Evolutionary conservation across 2,329 filamentous ascomycete genomes (phyloP), one percentile per base, ranked within the genome.

Genomic region (Verticillium zaregamsianum): DNA sequence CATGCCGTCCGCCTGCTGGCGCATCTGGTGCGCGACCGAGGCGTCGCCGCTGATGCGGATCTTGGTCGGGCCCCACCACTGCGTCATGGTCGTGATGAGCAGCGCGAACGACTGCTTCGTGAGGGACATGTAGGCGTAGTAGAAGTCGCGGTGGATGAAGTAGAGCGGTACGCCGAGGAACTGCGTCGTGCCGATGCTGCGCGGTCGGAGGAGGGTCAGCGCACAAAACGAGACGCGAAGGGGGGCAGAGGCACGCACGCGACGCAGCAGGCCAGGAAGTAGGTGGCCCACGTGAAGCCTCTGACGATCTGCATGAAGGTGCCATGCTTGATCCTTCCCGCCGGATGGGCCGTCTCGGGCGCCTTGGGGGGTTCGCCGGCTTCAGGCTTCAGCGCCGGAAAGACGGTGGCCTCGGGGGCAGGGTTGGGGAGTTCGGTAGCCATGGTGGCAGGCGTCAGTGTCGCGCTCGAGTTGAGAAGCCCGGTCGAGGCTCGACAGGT

Each of bases 31-130:
- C 8, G 87, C 83, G 66, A 96, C 90, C 32, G 89, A 92, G 59
- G 85, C 86, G 75, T 96, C 92, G 52, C 92, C 92, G 72, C 91
- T 95, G 69, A 96, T 90, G 60, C 91, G 84, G 61, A 96, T 89
- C 5, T 87, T 84, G 0, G 91, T 95, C 3, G 92, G 91, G n/a
- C 90, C 89, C 89, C 91, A 96, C 81, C 91, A 91, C 70, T 94
- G 87, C 15, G 91, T 96, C 80, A 94, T 87, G 55, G 89, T 90
- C 23, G 90, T 93, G 65, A 89, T 87, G 55, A 92, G 78, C 17
- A 96, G 82, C 40, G 90, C 91, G 73, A 96, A 96, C 2, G 86
- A 91, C 70, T 91, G 86, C 75, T 96, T 96, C 12, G 92, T 95
- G 73, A 92, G 84, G 49, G 91, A 87, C 86, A 96, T 96, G 77